A percentile compares a stretch with the other conserved stretches of the same genome.
These are phyloP conservation scores for Linum usitatissimum DNA, from an alignment of 345 rosid species.

Conservation along the genomic window DNA sequence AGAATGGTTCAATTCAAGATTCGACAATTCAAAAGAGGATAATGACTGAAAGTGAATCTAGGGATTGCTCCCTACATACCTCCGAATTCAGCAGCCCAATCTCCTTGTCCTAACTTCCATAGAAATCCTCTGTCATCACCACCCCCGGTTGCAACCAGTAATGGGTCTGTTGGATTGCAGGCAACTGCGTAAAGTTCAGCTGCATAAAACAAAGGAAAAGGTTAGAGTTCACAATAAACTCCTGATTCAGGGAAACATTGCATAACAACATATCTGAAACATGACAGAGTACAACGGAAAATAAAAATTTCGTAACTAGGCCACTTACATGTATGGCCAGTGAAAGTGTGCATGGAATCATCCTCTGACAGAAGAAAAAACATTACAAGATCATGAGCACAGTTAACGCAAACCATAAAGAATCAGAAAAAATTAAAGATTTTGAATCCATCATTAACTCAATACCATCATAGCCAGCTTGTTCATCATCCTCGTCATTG, in stretches of 20 bases:
- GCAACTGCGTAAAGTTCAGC: constrained; percentile 72
- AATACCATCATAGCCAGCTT: constrained; percentile 22
- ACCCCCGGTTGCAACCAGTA: constrained; percentile 85
- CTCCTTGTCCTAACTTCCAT: constrained; percentile 83
- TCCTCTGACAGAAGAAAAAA: constrained; percentile 34
- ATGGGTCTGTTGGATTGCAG: constrained; percentile 69
- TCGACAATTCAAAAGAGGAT: neutral
- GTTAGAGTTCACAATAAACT: neutral
- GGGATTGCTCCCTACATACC: constrained; percentile 20
- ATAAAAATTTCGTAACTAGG: neutral
- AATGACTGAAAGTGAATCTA: neutral
- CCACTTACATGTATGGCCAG: constrained; percentile 63
- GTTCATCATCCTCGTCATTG: constrained; percentile 26
- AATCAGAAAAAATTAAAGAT: constrained; percentile 11
- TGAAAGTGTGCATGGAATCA: constrained; percentile 81
- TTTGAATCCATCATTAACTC: neutral
- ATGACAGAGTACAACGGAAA: neutral
- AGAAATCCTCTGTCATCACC: constrained; percentile 76
- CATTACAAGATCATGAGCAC: neutral
- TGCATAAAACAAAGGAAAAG: constrained; percentile 15
- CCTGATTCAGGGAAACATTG: neutral
- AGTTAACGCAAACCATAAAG: too few species aligned
- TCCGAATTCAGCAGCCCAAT: constrained; percentile 68
- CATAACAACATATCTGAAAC: neutral
- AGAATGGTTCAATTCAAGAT: neutral